Percentiles rank a stretch among this genome's conserved stretches.
Conservation (phyloP, 768 basidiomycete species). For the Amyloporia xantha region DNA sequence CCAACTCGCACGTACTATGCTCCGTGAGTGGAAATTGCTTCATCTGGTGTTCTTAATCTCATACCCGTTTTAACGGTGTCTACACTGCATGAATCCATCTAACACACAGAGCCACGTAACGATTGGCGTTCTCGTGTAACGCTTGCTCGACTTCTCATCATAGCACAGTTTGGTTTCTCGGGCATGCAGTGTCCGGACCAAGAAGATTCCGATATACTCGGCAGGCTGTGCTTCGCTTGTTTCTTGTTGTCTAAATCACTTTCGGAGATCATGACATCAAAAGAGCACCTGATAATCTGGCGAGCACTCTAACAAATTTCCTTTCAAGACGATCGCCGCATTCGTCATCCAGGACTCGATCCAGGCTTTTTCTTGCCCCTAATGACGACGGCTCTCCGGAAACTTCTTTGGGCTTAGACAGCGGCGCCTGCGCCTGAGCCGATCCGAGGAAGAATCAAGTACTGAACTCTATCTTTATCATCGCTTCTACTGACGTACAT, state of each 20-base stretch:
- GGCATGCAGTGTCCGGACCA: not conserved
- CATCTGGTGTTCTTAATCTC: no score
- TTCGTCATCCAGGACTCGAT: not conserved
- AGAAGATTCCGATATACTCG: not conserved
- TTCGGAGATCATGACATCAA: slow-evolving; percentile 4
- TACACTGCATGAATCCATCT: no score
- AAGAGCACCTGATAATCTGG: not conserved
- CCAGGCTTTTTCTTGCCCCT: not conserved
- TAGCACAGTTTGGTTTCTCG: not conserved
- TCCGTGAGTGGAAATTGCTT: no score
- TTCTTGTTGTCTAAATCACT: not conserved
- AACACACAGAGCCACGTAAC: no score
- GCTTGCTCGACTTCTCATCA: no score
- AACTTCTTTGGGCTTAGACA: not conserved
- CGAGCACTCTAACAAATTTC: not conserved
- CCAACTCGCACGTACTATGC: no score
- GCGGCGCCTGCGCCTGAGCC: not conserved
- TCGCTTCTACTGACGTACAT: slow-evolving; percentile 2
- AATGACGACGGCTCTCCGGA: not conserved
- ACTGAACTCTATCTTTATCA: slow-evolving; percentile 1
- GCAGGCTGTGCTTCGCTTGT: not conserved
- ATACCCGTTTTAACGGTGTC: no score
- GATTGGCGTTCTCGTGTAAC: no score
- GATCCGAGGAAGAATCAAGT: slow-evolving; percentile 2
- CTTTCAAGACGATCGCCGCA: not conserved